These are phyloP conservation scores for Hygrocybe punicea DNA, from an alignment of 768 basidiomycete genomes.

Conservation along the genomic window DNA sequence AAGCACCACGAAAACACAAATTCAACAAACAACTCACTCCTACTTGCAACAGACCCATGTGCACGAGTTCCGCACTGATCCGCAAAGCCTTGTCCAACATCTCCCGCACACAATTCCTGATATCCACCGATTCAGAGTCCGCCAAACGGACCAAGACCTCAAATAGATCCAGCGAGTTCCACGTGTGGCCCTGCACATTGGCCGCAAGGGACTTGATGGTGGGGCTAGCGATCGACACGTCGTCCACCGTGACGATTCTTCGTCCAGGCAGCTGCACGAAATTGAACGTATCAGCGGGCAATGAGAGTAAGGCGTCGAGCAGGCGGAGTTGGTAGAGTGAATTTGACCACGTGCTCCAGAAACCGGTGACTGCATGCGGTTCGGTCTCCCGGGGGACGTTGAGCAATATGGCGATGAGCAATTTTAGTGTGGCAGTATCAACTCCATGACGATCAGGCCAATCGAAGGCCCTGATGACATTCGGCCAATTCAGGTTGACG, in stretches of 20 bases:
- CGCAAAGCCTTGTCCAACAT: conserved; percentile 93
- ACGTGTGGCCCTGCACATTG: conserved; percentile 87
- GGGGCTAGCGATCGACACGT: conserved; percentile 78
- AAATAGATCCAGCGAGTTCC: conserved; percentile 92
- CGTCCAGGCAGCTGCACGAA: conserved; percentile 84
- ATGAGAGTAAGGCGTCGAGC: conserved; percentile 81
- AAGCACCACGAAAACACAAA: no score
- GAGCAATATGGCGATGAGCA: conserved; percentile 82
- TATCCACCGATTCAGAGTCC: conserved; percentile 66
- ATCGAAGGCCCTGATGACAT: conserved; percentile 83
- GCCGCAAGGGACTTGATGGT: conserved; percentile 90
- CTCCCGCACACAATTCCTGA: conserved; percentile 75
- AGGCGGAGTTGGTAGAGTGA: conserved; percentile 81
- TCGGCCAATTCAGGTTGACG: conserved; percentile 71
- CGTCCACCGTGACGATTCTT: conserved; percentile 83
- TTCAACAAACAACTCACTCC: conserved; percentile 53
- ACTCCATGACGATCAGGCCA: conserved; percentile 77
- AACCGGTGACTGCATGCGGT: conserved; percentile 77
- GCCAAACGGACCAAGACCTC: conserved; percentile 81
- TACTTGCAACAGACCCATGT: conserved; percentile 89
- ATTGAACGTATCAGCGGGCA: conserved; percentile 89
- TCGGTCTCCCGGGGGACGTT: conserved; percentile 75
- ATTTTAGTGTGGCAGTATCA: conserved; percentile 84
- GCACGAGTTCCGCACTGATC: conserved; percentile 89
- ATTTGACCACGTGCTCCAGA: conserved; percentile 86